Evolutionary conservation across 108 stramenopile species (phyloP), one percentile per base, ranked within the genome.

Genomic region (Nitzschia sp.): DNA sequence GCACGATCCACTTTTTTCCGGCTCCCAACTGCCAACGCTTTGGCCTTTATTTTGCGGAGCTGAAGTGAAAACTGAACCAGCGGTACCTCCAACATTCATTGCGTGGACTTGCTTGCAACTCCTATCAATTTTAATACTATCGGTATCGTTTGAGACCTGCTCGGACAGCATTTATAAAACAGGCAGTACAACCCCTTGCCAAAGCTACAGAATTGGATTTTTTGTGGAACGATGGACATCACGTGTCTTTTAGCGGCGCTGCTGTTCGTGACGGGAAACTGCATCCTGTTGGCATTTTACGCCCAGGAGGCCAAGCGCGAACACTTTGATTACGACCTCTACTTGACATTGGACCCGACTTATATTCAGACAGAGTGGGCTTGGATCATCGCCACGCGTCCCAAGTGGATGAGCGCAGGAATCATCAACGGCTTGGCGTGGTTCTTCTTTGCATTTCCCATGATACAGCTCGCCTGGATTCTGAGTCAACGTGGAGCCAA

Each of bases 381-480:
- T 13, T 72, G 45, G 30, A 66, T 75, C 13, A 41, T 45, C 2
- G 38, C 64, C 9, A 26, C 76, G 27, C 74, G 68, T 31, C 45
- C 69, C 0, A 21, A 71, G 15, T 56, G 47, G 27, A 41, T 67
- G 2, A 44, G 41, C n/a, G 65, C 70, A 0, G 62, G 68, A 21
- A 44, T 78, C 60, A 19, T 86, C 36, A 76, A 85, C 66, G 46
- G 67, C 46, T 11, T 88, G 48, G 86, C 88, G 1, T 90, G 85
- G 88, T 79, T 89, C 58, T 79, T 76, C 35, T 68, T 93, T 47
- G 60, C 74, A 0, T 77, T 80, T 38, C 91, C 91, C 22, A 76
- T 93, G 21, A 30, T 93, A 0, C 87, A 93, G 34, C 35, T 77
- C 33, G 76, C 85, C 8, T 90, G 87, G 87, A 68, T 88, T 44